These are phyloP conservation scores for Nitzschia inconspicua DNA, from an alignment of 108 stramenopile genomes.

Conservation along the genomic window DNA sequence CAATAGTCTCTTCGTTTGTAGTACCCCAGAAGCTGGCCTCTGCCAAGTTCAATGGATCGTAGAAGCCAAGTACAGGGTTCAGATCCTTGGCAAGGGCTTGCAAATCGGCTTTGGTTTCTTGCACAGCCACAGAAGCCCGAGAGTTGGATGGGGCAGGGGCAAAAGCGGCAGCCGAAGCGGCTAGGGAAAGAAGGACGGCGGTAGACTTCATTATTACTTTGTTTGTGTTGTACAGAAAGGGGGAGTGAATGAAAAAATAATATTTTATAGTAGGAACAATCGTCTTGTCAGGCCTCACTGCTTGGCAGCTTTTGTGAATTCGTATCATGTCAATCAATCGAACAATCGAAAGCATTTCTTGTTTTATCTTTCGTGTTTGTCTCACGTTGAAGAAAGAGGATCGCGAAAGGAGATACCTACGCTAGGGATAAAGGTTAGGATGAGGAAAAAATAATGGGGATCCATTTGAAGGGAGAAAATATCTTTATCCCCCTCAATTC, in stretches of 20 bases:
- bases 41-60: conserved; percentile 70
- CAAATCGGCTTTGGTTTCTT: conserved; percentile 70
- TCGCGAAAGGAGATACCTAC: no score
- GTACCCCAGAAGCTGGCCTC: conserved; percentile 66
- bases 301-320: no score
- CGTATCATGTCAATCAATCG: no score
- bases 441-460: no score
- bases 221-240: conserved; percentile 1
- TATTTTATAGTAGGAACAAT: not conserved
- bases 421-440: no score
- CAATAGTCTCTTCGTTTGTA: conserved; percentile 66
- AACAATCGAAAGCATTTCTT: no score
- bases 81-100: conserved; percentile 63
- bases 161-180: conserved; percentile 52
- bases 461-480: no score
- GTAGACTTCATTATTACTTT: conserved; percentile 43
- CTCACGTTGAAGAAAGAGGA: no score
- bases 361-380: no score
- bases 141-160: conserved; percentile 32
- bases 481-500: no score
- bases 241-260: not conserved
- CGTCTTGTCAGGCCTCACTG: no score
- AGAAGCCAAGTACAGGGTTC: conserved; percentile 64
- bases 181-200: conserved; percentile 33
- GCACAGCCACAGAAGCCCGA: conserved; percentile 35